Conservation (phyloP, 768 basidiomycete genomes). For the Infundibulicybe gibba region DNA sequence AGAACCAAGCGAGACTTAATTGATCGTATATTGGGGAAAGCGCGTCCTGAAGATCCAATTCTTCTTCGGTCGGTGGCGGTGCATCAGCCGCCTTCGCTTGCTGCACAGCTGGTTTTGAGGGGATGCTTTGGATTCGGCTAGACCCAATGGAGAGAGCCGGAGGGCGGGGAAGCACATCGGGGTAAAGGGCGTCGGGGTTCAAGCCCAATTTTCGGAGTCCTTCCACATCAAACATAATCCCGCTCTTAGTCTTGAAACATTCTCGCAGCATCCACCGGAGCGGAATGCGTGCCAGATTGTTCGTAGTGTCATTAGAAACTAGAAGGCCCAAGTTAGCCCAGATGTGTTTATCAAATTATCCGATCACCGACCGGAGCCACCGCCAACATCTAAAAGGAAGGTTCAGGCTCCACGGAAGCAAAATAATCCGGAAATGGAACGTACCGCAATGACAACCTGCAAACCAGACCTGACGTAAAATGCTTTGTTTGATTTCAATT, state of each 20-base stretch:
- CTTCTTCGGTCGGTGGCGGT: slow-evolving; percentile 32
- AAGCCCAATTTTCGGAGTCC: slow-evolving; percentile 38
- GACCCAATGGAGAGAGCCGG: slow-evolving; percentile 16
- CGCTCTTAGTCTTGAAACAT: slow-evolving; percentile 50
- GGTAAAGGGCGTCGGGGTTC: slow-evolving; percentile 34
- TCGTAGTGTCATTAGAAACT: slow-evolving; percentile 33
- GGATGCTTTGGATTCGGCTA: slow-evolving; percentile 16
- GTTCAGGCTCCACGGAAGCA: background rate
- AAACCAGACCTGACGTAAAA: background rate
- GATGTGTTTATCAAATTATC: background rate
- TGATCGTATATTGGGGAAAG: slow-evolving; percentile 48
- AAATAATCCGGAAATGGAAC: slow-evolving; percentile 1
- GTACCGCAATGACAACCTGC: slow-evolving; percentile 46
- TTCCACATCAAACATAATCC: slow-evolving; percentile 53
- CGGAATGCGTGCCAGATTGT: slow-evolving; percentile 47
- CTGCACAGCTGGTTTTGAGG: background rate
- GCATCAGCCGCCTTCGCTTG: background rate
- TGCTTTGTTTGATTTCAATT: background rate
- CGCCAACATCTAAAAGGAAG: slow-evolving; percentile 44
- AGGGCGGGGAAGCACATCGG: slow-evolving; percentile 25
- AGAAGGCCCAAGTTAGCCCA: background rate
- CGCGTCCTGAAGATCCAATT: slow-evolving; percentile 50
- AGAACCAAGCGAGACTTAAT: slow-evolving; percentile 31
- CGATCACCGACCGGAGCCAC: slow-evolving; percentile 46
- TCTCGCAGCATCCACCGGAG: slow-evolving; percentile 73